Base-by-base conservation (phyloP, 2,329 filamentous ascomycete species). In the Stachybotrys chartarum region DNA sequence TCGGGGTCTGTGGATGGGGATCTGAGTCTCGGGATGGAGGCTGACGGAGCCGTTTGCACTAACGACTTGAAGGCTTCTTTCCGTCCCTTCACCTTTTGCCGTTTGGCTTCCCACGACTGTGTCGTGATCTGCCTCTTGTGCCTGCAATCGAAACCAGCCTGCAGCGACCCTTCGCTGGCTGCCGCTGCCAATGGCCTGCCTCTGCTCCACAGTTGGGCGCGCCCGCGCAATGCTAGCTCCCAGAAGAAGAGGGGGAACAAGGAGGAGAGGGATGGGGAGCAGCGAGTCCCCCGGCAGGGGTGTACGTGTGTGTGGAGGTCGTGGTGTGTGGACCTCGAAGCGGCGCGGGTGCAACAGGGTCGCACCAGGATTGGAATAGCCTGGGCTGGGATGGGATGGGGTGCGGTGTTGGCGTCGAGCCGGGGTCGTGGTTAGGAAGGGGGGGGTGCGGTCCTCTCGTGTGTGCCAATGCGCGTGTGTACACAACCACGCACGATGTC, bases 311-410 rank as follows among this genome's bases (percentile, higher is more conserved):
- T 63, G 61, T 63, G 61, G 58, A 58, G 60, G 60, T 59, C 61
- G 58, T 60, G 58, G 63, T 61, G 61, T 60, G 65, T 61, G 62
- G 18, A 52, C 54, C 47, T 39, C 31, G 30, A 35, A 60, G 59
- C 59, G 64, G 67, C 59, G 66, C 67, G 66, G 56, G 56, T 62
- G 60, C 57, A 69, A 61, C 67, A 68, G 61, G 47, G 68, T 71
- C 62, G 63, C 63, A 69, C 68, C 61, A 64, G 62, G 54, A 55
- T 56, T 56, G 58, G 55, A 55, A 51, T 58, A 46, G 56, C 54
- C 53, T 57, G 59, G 63, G 66, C 62, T 64, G 59, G 58, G 56
- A 55, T 56, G 50, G 54, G 58, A 55, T 50, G 53, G 54, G 52
- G 48, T 52, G 55, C 52, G 58, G 56, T 46, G 58, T 60, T 63